phyloP scores from a whole-genome alignment of 495 filamentous ascomycete genomes.

The Aspergillus indologenus region DNA sequence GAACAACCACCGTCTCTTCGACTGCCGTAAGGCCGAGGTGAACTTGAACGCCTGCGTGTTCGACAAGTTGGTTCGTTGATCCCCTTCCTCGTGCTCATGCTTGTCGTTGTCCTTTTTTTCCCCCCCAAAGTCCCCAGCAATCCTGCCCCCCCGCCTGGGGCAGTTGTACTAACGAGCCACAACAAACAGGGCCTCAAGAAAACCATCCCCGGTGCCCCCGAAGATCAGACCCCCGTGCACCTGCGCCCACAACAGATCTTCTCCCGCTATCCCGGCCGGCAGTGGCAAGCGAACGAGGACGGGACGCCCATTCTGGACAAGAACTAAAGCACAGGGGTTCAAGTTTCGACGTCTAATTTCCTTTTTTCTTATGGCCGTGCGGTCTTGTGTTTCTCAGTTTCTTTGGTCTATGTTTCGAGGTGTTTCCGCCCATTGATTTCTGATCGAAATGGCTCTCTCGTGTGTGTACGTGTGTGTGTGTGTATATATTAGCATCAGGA shows the following conservation, averaged over 20 bases:
- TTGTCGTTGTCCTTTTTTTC: not conserved
- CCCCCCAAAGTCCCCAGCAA: not conserved
- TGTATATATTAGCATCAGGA: constrained; percentile 46
- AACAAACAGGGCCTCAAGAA: constrained; percentile 75
- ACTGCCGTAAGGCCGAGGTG: constrained; percentile 78
- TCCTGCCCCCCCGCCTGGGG: too few relatives aligned
- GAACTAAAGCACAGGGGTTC: too few relatives aligned
- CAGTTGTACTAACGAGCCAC: not conserved
- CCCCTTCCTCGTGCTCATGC: not conserved
- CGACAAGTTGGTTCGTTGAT: constrained; percentile 76
- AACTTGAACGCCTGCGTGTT: constrained; percentile 89
- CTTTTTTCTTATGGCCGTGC: constrained; percentile 6
- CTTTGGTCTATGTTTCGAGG: constrained; percentile 12
- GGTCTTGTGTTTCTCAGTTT: constrained; percentile 19
- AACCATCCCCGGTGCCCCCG: constrained; percentile 78
- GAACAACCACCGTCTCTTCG: constrained; percentile 94
- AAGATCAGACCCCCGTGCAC: constrained; percentile 76
- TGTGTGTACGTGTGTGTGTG: constrained; percentile 26
- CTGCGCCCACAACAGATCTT: constrained; percentile 75
- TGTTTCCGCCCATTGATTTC: constrained; percentile 13
- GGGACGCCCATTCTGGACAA: not conserved
- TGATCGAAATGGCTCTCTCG: constrained; percentile 12
- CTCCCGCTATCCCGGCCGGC: constrained; percentile 48
- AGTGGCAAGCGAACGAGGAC: constrained; percentile 30
- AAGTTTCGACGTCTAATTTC: not conserved